Evolutionary conservation across 305 asterid species (phyloP).

Genomic region (Fraxinus velutina): DNA sequence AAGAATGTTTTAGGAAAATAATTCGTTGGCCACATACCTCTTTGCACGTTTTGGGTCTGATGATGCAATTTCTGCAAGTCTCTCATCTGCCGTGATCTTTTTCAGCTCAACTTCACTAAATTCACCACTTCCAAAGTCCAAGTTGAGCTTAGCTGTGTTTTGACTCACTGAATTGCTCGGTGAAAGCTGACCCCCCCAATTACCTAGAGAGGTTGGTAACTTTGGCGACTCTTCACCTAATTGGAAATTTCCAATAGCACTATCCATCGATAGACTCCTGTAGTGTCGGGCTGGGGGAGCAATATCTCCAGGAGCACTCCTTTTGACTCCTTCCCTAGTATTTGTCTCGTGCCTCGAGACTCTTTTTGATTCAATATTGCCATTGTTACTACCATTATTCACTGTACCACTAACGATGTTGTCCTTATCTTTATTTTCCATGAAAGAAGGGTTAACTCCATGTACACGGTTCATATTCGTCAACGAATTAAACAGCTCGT

Average conservation of each 20-base stretch:
- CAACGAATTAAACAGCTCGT: conserved; percentile 48
- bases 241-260: conserved; percentile 59
- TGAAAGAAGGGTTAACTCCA: conserved; percentile 29
- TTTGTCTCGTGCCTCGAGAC: conserved; percentile 25
- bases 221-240: conserved; percentile 52
- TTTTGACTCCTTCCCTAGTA: conserved; percentile 45
- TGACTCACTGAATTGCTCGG: conserved; percentile 55
- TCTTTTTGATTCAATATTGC: conserved; percentile 37
- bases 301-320: conserved; percentile 52
- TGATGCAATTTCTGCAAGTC: conserved; percentile 69
- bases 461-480: conserved; percentile 49
- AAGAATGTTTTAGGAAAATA: background rate
- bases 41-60: conserved; percentile 83
- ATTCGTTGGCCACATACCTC: conserved; percentile 42
- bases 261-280: conserved; percentile 88
- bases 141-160: conserved; percentile 33
- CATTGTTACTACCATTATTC: conserved; percentile 29
- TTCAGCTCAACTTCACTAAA: conserved; percentile 69
- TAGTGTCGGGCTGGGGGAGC: conserved; percentile 53
- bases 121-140: conserved; percentile 65
- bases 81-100: conserved; percentile 76
- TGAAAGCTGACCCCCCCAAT: conserved; percentile 44
- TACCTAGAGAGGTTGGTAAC: conserved; percentile 31
- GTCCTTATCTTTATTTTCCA: conserved; percentile 34
- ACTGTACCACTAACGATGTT: conserved; percentile 21